phyloP scores from a whole-genome alignment of 2,329 filamentous ascomycete genomes.

The Ophiosphaerella narmari region DNA sequence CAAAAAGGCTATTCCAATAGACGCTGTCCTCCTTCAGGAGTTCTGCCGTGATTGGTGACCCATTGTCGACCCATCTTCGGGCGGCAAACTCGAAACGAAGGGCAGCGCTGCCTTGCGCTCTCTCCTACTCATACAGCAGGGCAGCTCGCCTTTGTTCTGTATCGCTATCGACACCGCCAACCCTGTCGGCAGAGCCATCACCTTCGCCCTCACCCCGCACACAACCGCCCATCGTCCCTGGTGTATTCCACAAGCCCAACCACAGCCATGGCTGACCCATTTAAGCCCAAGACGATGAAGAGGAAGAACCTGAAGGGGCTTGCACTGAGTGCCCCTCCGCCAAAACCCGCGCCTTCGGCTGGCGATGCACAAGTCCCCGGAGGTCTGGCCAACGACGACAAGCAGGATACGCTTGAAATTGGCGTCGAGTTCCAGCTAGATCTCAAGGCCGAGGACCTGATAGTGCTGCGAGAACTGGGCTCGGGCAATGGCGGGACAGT shows the following conservation, averaged over 20 bases:
- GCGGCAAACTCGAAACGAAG: slow-evolving; percentile 44
- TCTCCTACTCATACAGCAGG: slow-evolving; percentile 9
- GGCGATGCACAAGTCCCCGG: slow-evolving; percentile 68
- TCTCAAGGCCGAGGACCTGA: slow-evolving; percentile 85
- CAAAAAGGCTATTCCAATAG: slow-evolving; percentile 45
- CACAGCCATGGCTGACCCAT: slow-evolving; percentile 60
- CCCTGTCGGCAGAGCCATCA: too few species aligned
- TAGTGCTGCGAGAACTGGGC: slow-evolving; percentile 91
- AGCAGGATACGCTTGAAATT: slow-evolving; percentile 82
- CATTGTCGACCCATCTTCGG: slow-evolving; percentile 39
- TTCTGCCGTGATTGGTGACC: slow-evolving; percentile 44
- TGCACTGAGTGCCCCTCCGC: slow-evolving; percentile 77
- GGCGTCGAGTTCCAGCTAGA: slow-evolving; percentile 97
- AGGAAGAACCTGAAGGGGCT: slow-evolving; percentile 98
- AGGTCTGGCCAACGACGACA: slow-evolving; percentile 62
- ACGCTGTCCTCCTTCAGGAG: slow-evolving; percentile 43
- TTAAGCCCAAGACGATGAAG: slow-evolving; percentile 83
- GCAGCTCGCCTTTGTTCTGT: slow-evolving; percentile 11
- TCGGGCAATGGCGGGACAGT: slow-evolving; percentile 97
- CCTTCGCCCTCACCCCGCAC: slow-evolving; percentile 5
- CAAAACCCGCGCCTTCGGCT: slow-evolving; percentile 73
- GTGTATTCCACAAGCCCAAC: slow-evolving; percentile 14
- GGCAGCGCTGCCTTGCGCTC: slow-evolving; percentile 22
- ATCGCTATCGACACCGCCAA: neutral
- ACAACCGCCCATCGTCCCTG: slow-evolving; percentile 15